Conservation (phyloP, 768 basidiomycete genomes). For the Tephrocybe sp. region DNA sequence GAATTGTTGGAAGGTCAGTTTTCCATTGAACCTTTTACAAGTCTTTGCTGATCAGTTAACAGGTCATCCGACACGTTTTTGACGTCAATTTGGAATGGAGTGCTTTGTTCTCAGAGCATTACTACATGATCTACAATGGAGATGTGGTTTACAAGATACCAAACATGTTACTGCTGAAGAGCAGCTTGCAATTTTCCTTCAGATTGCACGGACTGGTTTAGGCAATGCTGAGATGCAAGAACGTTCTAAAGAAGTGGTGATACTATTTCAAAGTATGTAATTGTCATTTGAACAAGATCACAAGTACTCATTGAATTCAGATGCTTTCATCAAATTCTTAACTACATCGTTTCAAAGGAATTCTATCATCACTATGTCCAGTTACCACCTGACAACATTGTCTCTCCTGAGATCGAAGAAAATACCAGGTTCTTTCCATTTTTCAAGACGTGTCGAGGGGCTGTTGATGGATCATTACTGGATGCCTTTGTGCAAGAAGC, state of each 20-base stretch:
- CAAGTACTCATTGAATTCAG: constrained; percentile 2
- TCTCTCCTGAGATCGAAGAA: constrained; percentile 20
- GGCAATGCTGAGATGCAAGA: constrained; percentile 27
- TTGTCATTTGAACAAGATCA: background rate
- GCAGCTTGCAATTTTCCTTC: constrained; percentile 37
- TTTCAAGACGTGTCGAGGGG: constrained; percentile 26
- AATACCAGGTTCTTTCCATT: constrained; percentile 32
- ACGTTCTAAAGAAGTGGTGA: constrained; percentile 32
- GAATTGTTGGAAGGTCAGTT: constrained; percentile 15
- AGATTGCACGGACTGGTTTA: constrained; percentile 23
- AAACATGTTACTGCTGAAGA: constrained; percentile 27
- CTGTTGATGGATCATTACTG: constrained; percentile 34
- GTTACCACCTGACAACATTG: constrained; percentile 6
- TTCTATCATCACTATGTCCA: constrained; percentile 9
- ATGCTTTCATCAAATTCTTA: constrained; percentile 18
- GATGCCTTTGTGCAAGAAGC: constrained; percentile 15
- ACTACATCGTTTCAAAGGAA: constrained; percentile 9
- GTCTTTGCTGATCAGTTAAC: too few species aligned
- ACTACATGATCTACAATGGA: constrained; percentile 16
- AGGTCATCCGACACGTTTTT: constrained; percentile 24
- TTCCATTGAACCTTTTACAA: background rate
- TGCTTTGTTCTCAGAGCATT: constrained; percentile 21
- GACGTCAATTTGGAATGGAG: constrained; percentile 23
- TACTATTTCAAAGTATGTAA: constrained; percentile 31
- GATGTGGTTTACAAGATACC: constrained; percentile 18